Conservation (phyloP, 176 grass and related monocot genomes). For the Ampelocalamus luodianensis region DNA sequence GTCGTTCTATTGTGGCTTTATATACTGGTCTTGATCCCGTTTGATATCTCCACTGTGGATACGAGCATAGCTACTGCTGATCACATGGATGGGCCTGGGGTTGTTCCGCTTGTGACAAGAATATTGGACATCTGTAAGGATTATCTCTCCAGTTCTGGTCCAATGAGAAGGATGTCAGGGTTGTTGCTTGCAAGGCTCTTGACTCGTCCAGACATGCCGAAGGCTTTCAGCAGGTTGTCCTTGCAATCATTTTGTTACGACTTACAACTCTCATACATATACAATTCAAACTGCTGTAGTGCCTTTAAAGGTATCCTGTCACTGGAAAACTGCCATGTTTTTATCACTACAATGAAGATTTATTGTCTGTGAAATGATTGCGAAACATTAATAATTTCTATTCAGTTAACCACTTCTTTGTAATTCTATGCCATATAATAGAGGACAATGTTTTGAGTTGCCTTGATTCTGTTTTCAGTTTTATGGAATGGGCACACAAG, state of each 20-base stretch:
- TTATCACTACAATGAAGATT: constrained; percentile 28
- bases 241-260: constrained; percentile 46
- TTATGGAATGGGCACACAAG: constrained; percentile 89
- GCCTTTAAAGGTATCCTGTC: constrained; percentile 21
- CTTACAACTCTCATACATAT: constrained; percentile 24
- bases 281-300: constrained; percentile 36
- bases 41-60: constrained; percentile 95
- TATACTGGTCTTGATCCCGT: constrained; percentile 95
- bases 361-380: constrained; percentile 21
- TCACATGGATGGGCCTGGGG: constrained; percentile 45
- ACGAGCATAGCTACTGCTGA: constrained; percentile 64
- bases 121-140: constrained; percentile 94
- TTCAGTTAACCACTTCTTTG: constrained; percentile 14
- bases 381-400: background rate
- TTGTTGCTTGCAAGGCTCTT: constrained; percentile 90
- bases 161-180: constrained; percentile 96
- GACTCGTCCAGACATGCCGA: constrained; percentile 92
- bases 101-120: constrained; percentile 76
- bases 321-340: constrained; percentile 32
- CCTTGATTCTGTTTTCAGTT: constrained; percentile 65
- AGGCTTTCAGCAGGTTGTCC: constrained; percentile 74
- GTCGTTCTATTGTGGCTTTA: constrained; percentile 96
- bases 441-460: constrained; percentile 30
- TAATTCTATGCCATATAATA: constrained; percentile 22
- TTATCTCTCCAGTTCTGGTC: constrained; percentile 90